Percentiles rank a stretch among this genome's conserved stretches.
phyloP scores from a whole-genome alignment of 2,329 filamentous ascomycete species.

The Juglanconis oblonga region DNA sequence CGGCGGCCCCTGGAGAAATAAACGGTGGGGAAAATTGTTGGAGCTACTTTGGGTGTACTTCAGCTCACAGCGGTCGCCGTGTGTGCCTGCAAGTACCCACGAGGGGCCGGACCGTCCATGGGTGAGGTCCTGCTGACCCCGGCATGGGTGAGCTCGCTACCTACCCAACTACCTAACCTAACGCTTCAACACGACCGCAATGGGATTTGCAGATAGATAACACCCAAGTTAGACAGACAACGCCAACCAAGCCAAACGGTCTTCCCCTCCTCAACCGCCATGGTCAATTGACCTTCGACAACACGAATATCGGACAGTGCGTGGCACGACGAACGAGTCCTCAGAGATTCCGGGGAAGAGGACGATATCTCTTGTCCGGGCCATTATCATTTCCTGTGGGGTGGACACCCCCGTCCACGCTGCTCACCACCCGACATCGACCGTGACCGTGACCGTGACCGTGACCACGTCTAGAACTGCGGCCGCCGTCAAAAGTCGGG shows the following conservation, averaged over 20 bases:
- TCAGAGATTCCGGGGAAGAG: background rate
- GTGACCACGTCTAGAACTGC: background rate
- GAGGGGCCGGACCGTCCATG: too few species aligned
- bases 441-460: background rate
- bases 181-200: background rate
- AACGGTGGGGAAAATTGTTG: background rate
- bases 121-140: too few species aligned
- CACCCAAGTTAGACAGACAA: background rate
- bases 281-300: background rate
- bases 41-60: background rate
- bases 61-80: background rate
- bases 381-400: background rate
- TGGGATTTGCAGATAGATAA: background rate
- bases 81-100: background rate
- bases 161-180: background rate
- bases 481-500: constrained; percentile 1
- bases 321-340: background rate
- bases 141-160: background rate
- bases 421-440: too few species aligned
- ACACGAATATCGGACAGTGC: background rate
- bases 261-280: constrained; percentile 2
- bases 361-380: background rate
- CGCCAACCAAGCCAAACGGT: background rate
- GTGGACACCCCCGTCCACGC: too few species aligned
- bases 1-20: background rate